Evolutionary conservation across 1,284 basidiomycete species (phyloP).

Genomic region (Phenoliferia sp.): DNA sequence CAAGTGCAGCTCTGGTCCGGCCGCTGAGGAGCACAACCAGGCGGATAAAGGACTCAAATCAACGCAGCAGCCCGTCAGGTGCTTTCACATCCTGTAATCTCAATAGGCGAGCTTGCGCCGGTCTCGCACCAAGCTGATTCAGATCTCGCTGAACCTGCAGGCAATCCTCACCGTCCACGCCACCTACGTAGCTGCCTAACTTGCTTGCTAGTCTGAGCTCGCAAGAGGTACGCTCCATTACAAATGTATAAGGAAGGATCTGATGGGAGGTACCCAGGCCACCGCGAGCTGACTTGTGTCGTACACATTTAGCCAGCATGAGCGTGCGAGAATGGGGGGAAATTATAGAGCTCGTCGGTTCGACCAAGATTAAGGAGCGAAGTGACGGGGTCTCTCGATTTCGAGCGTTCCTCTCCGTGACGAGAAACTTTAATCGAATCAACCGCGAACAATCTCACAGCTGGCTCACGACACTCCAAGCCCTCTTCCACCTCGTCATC

Average conservation of each 20-base stretch:
- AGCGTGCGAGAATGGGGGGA: conserved; percentile 14
- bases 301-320: neutral
- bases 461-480: conserved; percentile 70
- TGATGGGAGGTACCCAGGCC: neutral
- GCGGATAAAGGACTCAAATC: too few relatives aligned
- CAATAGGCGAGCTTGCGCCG: too few relatives aligned
- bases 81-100: too few relatives aligned
- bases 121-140: too few relatives aligned
- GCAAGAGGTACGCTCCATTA: neutral
- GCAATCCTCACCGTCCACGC: too few relatives aligned
- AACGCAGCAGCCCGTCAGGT: too few relatives aligned
- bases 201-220: neutral
- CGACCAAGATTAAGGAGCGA: conserved; percentile 62
- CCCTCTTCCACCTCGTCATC: conserved; percentile 61
- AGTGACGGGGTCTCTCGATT: conserved; percentile 60
- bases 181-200: too few relatives aligned
- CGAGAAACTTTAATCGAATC: conserved; percentile 53
- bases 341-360: conserved; percentile 12
- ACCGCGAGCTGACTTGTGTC: neutral
- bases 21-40: too few relatives aligned
- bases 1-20: too few relatives aligned
- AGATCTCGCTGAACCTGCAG: too few relatives aligned
- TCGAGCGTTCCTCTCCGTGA: conserved; percentile 55
- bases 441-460: conserved; percentile 46
- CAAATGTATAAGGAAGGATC: too few relatives aligned